Conservation (phyloP, 306 rosid genomes). For the Rosa multiflora region DNA sequence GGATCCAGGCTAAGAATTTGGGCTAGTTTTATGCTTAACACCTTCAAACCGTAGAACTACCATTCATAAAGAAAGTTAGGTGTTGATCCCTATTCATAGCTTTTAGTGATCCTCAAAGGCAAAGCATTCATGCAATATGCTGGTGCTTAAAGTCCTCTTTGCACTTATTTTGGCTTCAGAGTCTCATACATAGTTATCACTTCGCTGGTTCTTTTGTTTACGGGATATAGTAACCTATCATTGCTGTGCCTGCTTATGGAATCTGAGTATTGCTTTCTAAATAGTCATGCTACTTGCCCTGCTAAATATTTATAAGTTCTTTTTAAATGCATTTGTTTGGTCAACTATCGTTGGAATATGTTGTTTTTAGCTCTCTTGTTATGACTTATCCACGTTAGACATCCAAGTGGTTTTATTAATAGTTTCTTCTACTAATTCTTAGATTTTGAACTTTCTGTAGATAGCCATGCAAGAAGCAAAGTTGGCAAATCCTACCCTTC, state of each 20-base stretch:
- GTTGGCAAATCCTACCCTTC: slow-evolving; percentile 63
- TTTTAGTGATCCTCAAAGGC: neutral
- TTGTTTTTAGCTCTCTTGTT: neutral
- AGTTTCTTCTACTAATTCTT: neutral
- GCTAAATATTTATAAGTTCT: neutral
- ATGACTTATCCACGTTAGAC: neutral
- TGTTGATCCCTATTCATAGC: neutral
- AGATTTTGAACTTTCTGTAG: slow-evolving; percentile 29
- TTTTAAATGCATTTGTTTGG: neutral
- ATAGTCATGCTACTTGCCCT: neutral
- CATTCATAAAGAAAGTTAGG: neutral
- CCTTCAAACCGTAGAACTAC: neutral
- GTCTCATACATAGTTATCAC: neutral
- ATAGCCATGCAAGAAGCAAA: slow-evolving; percentile 86
- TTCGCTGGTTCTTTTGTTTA: neutral
- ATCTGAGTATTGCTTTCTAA: neutral
- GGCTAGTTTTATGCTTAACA: neutral
- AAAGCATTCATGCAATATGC: neutral
- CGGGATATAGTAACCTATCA: neutral
- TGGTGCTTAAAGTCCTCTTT: neutral
- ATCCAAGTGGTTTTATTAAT: neutral
- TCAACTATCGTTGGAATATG: neutral
- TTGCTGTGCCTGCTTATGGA: neutral
- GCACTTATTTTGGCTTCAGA: neutral
- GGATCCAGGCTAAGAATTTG: neutral